Conservation (phyloP, 2,329 filamentous ascomycete genomes). For the Verticillium tricorpus region DNA sequence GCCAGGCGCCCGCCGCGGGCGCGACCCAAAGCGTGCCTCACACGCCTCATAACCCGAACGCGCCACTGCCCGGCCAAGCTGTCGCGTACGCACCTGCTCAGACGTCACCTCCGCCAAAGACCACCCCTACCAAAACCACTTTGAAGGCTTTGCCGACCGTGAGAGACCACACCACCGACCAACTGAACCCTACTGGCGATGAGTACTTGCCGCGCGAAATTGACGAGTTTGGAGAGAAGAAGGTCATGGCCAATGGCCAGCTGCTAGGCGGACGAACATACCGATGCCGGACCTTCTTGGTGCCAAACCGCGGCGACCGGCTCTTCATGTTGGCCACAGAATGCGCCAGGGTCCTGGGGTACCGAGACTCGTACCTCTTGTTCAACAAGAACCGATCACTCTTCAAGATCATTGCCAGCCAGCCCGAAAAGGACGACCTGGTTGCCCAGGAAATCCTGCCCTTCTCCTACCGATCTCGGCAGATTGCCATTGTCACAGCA, state of each 20-base stretch:
- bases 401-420: constrained; percentile 95
- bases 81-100: constrained; percentile 33
- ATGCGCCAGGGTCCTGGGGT: constrained; percentile 88
- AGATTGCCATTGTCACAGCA: constrained; percentile 97
- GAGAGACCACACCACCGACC: constrained; percentile 93
- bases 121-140: constrained; percentile 75
- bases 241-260: constrained; percentile 80
- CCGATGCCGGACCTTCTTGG: constrained; percentile 87
- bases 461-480: constrained; percentile 95
- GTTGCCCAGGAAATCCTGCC: constrained; percentile 93
- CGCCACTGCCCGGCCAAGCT: constrained; percentile 37
- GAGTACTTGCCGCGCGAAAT: constrained; percentile 93
- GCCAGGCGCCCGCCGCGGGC: constrained; percentile 43
- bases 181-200: constrained; percentile 82
- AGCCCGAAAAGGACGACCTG: constrained; percentile 92
- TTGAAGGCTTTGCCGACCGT: constrained; percentile 95
- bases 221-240: constrained; percentile 90
- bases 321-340: constrained; percentile 98
- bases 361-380: constrained; percentile 93
- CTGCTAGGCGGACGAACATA: constrained; percentile 81
- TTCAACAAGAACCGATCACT: constrained; percentile 98
- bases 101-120: constrained; percentile 63
- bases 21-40: constrained; percentile 40
- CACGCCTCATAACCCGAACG: constrained; percentile 48
- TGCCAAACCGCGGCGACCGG: constrained; percentile 86